Evolutionary conservation across 75 land plant genomes (phyloP).

Genomic region (Cunninghamia lanceolata): DNA sequence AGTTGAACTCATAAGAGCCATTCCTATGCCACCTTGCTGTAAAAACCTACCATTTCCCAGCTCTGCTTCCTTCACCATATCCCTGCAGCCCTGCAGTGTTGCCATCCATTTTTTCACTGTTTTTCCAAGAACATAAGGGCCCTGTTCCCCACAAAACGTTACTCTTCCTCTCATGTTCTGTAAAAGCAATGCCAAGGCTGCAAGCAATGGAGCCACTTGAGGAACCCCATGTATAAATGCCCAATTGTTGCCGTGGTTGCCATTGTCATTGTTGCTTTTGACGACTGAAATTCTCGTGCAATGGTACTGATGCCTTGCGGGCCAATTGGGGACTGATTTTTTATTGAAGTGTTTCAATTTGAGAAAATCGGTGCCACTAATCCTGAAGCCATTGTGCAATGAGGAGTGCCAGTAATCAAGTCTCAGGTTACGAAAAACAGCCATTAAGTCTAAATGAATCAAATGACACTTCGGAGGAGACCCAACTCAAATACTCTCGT

Average conservation of each 20-base stretch:
- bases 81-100: not conserved
- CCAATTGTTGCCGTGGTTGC: not conserved
- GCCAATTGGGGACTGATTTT: not conserved
- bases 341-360: too few relatives aligned
- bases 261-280: not conserved
- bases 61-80: not conserved
- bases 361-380: not conserved
- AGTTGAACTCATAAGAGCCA: conserved; percentile 68
- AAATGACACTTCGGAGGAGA: not conserved
- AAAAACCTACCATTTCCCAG: not conserved
- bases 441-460: not conserved
- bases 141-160: not conserved
- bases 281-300: not conserved
- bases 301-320: not conserved
- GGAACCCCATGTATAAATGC: not conserved
- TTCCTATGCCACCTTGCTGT: conserved; percentile 33
- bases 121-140: not conserved
- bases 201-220: not conserved
- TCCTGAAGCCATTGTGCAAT: not conserved
- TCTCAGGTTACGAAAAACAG: not conserved
- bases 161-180: not conserved
- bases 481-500: not conserved
- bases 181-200: conserved; percentile 9
- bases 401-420: not conserved
- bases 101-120: conserved; percentile 1